Evolutionary conservation across 2,329 filamentous ascomycete species (phyloP).

Genomic region (Xylaria sp.): DNA sequence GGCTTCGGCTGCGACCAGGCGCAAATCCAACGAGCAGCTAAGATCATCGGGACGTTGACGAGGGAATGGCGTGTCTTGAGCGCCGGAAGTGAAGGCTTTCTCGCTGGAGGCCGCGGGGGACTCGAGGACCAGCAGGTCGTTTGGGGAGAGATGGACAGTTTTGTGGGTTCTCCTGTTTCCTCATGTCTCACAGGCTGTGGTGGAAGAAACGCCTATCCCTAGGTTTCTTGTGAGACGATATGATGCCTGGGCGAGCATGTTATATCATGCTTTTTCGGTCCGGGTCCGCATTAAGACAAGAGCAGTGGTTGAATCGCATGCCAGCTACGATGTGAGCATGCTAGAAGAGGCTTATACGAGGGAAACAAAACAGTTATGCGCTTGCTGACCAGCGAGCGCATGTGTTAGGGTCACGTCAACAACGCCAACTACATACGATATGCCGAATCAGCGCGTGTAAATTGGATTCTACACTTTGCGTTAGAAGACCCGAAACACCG

Average conservation of each 20-base stretch:
- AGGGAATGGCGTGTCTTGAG: slow-evolving; percentile 69
- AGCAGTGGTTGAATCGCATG: neutral
- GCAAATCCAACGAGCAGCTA: slow-evolving; percentile 68
- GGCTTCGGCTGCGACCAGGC: slow-evolving; percentile 73
- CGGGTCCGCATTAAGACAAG: too few relatives aligned
- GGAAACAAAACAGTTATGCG: neutral
- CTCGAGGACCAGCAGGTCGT: slow-evolving; percentile 44
- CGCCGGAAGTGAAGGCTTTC: slow-evolving; percentile 47
- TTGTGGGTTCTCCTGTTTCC: slow-evolving; percentile 48
- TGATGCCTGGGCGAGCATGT: neutral
- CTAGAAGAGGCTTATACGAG: slow-evolving; percentile 41
- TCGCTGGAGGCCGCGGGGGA: slow-evolving; percentile 41
- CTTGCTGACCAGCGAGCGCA: slow-evolving; percentile 21
- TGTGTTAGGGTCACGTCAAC: slow-evolving; percentile 77
- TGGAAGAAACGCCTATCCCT: neutral
- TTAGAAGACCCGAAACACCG: slow-evolving; percentile 70
- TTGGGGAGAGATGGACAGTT: slow-evolving; percentile 79
- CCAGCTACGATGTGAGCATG: neutral
- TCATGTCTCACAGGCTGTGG: slow-evolving; percentile 9
- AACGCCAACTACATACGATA: slow-evolving; percentile 87
- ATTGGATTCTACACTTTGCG: slow-evolving; percentile 80
- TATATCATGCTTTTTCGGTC: neutral
- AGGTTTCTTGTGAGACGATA: slow-evolving; percentile 15
- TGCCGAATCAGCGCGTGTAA: slow-evolving; percentile 82
- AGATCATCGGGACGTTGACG: slow-evolving; percentile 69